Evolutionary conservation across 352 stramenopile genomes (phyloP), one percentile per base, ranked within the genome.

Genomic region (Pythium myriotylum): DNA sequence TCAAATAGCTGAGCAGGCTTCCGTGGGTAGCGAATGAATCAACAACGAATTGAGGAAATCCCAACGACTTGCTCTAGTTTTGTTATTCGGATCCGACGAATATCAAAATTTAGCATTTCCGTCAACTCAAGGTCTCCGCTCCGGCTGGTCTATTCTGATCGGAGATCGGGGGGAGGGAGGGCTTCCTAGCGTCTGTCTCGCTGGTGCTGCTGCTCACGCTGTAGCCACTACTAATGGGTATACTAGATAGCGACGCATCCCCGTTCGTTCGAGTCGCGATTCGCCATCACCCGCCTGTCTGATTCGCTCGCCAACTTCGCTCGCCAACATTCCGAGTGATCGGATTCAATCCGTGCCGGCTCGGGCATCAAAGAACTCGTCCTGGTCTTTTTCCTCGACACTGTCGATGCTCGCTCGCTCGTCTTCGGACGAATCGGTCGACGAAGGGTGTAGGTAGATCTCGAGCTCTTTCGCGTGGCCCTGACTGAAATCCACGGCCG

Each of bases 311-410:
- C 8, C 33, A n/a, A n/a, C n/a, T n/a, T 14, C 33, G 33, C 33
- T 14, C 8, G 37, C 37, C 37, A 43, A 43, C 37, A 43, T 43
- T 43, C 37, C 37, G n/a, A 20, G 4, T 6, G 37, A 43, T 43
- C 37, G 2, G 46, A 4, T 27, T 35, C 29, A 35, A 14, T 40
- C 29, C 6, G n/a, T 14, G 19, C 32, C 48, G 29, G 40, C 47
- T 6, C 32, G 37, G 1, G 79, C 76, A 41, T 86, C 79, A 37
- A 84, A 86, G 61, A 86, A 86, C 53, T 86, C 73, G 27, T 84
- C 74, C 0, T 74, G 65, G 40, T 70, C 71, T 2, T 75, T 62
- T 23, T 47, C 54, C 9, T 74, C 67, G 7, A 12, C 46, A n/a
- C 27, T 23, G 19, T 8, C 26, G 7, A n/a, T 26, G 16, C 51